Conservation (phyloP, 805 yeast species). For the Dipodascopsis uninucleata region DNA sequence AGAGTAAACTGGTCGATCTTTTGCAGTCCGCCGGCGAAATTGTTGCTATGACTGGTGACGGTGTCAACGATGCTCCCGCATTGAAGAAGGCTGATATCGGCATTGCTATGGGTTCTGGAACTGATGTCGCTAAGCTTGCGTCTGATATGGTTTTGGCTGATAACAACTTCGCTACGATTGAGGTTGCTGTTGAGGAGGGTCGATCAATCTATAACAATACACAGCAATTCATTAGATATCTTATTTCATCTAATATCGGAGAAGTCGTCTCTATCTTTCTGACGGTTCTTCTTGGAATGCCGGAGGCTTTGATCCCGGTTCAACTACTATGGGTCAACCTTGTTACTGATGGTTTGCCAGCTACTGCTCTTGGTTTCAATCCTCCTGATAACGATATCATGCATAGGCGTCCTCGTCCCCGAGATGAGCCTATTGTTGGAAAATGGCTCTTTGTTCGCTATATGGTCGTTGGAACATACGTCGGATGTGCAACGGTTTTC, state of each 20-base stretch:
- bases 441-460: constrained; percentile 41
- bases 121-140: constrained; percentile 59
- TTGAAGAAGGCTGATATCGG: constrained; percentile 61
- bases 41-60: constrained; percentile 65
- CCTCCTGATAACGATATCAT: constrained; percentile 42
- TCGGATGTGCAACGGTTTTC: constrained; percentile 43
- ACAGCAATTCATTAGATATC: constrained; percentile 42
- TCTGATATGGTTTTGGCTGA: constrained; percentile 56
- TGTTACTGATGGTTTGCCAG: constrained; percentile 58
- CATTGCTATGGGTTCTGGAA: constrained; percentile 61
- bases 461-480: constrained; percentile 41
- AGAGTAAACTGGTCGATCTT: constrained; percentile 50
- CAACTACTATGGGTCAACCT: constrained; percentile 57
- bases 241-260: constrained; percentile 54
- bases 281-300: constrained; percentile 53
- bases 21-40: constrained; percentile 46
- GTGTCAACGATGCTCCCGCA: constrained; percentile 64
- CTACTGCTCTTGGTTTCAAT: constrained; percentile 54
- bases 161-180: constrained; percentile 54
- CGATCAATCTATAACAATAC: constrained; percentile 46
- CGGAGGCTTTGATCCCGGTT: constrained; percentile 53
- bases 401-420: constrained; percentile 40
- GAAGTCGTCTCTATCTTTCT: constrained; percentile 55
- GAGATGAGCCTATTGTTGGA: constrained; percentile 41
- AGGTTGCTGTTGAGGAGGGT: constrained; percentile 55